Evolutionary conservation across 345 rosid species (phyloP).

Genomic region (Brassica nigra): DNA sequence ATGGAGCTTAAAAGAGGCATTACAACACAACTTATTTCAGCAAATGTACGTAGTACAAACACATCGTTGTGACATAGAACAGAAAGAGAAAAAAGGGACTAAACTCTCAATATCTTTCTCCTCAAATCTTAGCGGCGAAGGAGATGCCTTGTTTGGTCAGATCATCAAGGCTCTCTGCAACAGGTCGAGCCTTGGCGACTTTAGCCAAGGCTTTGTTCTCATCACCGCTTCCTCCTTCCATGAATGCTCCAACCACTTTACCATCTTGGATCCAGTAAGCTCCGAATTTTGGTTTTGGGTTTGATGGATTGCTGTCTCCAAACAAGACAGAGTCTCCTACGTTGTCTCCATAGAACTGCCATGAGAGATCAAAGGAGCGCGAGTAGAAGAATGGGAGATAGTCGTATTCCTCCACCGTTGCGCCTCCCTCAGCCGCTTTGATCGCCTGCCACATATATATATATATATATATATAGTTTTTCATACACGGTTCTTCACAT

Average conservation of each 20-base stretch:
- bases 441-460: slow-evolving; percentile 55
- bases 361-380: slow-evolving; percentile 85
- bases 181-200: slow-evolving; percentile 74
- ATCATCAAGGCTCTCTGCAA: slow-evolving; percentile 55
- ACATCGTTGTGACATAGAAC: slow-evolving; percentile 1
- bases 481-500: neutral
- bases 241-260: slow-evolving; percentile 84
- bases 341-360: slow-evolving; percentile 99
- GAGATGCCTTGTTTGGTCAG: slow-evolving; percentile 71
- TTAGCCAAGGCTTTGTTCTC: slow-evolving; percentile 92
- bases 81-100: neutral
- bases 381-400: slow-evolving; percentile 97
- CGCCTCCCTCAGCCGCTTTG: slow-evolving; percentile 70
- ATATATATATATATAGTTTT: too few species aligned
- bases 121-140: slow-evolving; percentile 81
- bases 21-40: slow-evolving; percentile 13
- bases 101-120: slow-evolving; percentile 21
- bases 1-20: neutral
- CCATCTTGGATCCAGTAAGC: slow-evolving; percentile 90
- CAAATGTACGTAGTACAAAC: slow-evolving; percentile 11
- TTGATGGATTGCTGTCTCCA: slow-evolving; percentile 66
- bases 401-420: slow-evolving; percentile 71
- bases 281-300: slow-evolving; percentile 75
- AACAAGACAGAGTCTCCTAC: slow-evolving; percentile 86
- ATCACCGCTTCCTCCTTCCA: slow-evolving; percentile 85